Percentiles rank a stretch among this genome's conserved stretches.
Conservation (phyloP, 169 alveolate genomes). For the Babesia ovis region DNA sequence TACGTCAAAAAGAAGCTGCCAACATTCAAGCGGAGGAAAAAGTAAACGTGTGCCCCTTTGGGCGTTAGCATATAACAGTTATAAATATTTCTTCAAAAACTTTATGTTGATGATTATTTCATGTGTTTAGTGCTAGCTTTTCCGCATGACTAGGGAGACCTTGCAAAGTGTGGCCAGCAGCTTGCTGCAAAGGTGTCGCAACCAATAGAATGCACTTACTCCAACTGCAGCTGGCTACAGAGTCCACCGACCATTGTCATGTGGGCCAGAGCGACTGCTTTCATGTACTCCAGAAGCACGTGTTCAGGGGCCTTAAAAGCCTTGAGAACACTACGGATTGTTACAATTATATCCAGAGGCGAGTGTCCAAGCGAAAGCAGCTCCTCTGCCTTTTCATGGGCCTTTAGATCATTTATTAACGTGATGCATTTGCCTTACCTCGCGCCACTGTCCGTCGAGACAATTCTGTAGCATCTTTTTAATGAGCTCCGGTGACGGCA, state of each 20-base stretch:
- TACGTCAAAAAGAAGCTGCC: conserved; percentile 36
- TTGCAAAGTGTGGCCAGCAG: conserved; percentile 64
- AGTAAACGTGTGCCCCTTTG: too few relatives aligned
- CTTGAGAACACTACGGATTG: conserved; percentile 74
- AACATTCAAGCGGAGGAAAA: conserved; percentile 45
- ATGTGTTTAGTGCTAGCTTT: conserved; percentile 10
- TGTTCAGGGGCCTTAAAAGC: conserved; percentile 74
- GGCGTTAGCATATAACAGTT: too few relatives aligned
- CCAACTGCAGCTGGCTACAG: conserved; percentile 56
- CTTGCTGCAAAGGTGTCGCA: conserved; percentile 9
- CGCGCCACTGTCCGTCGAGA: conserved; percentile 85
- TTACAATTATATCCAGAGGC: conserved; percentile 83
- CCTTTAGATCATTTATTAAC: conserved; percentile 22
- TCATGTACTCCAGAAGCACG: conserved; percentile 72
- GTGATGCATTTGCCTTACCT: conserved; percentile 1
- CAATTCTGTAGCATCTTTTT: conserved; percentile 83
- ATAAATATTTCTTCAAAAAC: too few relatives aligned
- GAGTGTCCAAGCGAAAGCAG: conserved; percentile 83
- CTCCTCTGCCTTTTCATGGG: conserved; percentile 57
- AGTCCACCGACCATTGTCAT: conserved; percentile 66
- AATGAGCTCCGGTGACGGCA: conserved; percentile 94
- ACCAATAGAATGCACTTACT: conserved; percentile 10
- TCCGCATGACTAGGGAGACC: conserved; percentile 43
- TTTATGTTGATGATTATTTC: too few relatives aligned
- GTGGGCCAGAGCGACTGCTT: conserved; percentile 66